A percentile compares a stretch with the other conserved stretches of the same genome.
Evolutionary conservation across 139 green algal species (phyloP).

Genomic region (Microglena sp.): DNA sequence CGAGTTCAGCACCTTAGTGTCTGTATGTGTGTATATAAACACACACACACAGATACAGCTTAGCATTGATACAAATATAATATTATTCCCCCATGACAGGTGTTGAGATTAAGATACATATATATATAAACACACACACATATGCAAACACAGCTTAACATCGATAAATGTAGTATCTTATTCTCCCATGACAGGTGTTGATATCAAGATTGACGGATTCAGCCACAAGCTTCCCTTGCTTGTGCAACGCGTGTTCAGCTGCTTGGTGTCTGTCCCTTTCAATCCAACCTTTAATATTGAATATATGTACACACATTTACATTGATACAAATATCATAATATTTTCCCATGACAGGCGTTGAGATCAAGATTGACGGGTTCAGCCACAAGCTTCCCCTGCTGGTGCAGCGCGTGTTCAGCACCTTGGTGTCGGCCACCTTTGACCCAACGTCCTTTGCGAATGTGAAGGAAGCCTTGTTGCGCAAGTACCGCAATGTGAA

Average conservation of each 20-base stretch:
- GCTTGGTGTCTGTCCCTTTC: conserved; percentile 22
- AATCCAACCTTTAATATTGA: not conserved
- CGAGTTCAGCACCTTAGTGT: too few species aligned
- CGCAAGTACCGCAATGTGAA: conserved; percentile 76
- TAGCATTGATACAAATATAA: not conserved
- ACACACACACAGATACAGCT: not conserved
- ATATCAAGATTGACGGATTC: conserved; percentile 80
- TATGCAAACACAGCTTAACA: not conserved
- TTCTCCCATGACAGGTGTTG: conserved; percentile 48
- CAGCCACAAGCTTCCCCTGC: conserved; percentile 70
- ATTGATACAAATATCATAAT: not conserved
- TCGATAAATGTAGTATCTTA: too few species aligned
- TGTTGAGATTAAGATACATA: not conserved
- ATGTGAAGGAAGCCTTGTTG: conserved; percentile 60
- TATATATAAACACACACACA: not conserved
- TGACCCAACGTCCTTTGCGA: conserved; percentile 25
- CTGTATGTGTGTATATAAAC: too few species aligned
- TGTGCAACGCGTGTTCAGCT: conserved; percentile 40
- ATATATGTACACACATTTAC: not conserved
- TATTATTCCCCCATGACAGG: not conserved
- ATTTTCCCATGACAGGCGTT: conserved; percentile 30
- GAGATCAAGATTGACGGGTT: conserved; percentile 82
- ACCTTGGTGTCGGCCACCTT: conserved; percentile 26
- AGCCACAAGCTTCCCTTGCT: conserved; percentile 77
- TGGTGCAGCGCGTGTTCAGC: conserved; percentile 53